phyloP scores from a whole-genome alignment of 352 stramenopile species.

The Phytophthora pisi region DNA sequence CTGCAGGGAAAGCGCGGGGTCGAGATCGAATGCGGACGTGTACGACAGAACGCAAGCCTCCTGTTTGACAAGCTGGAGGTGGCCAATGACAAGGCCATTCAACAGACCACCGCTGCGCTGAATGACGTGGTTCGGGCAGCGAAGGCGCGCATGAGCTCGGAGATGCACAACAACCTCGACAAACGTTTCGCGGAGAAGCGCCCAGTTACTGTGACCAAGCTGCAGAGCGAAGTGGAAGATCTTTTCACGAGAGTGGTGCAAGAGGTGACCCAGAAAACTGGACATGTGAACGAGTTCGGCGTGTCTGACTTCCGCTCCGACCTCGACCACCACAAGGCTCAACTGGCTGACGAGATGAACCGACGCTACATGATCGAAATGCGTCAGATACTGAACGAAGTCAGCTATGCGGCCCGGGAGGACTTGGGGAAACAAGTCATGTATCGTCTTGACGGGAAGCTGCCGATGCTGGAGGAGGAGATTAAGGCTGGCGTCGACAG shows the following conservation, averaged over 20 bases:
- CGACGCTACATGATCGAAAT: slow-evolving; percentile 82
- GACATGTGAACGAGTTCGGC: slow-evolving; percentile 31
- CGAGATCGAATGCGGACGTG: slow-evolving; percentile 42
- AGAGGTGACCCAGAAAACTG: slow-evolving; percentile 40
- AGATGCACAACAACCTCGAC: slow-evolving; percentile 68
- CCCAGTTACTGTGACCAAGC: slow-evolving; percentile 59
- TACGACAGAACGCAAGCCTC: slow-evolving; percentile 63
- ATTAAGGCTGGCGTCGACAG: slow-evolving; percentile 69
- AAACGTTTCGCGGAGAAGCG: slow-evolving; percentile 54
- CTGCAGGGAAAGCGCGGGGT: slow-evolving; percentile 45
- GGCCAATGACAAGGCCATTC: slow-evolving; percentile 72
- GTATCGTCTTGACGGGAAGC: slow-evolving; percentile 68
- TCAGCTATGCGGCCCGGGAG: slow-evolving; percentile 64
- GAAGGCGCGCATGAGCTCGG: slow-evolving; percentile 66
- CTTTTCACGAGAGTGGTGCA: slow-evolving; percentile 36
- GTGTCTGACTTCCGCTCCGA: slow-evolving; percentile 51
- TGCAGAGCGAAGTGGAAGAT: slow-evolving; percentile 67
- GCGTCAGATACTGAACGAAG: slow-evolving; percentile 74
- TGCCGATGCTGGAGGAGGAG: slow-evolving; percentile 64
- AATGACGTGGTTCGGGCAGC: slow-evolving; percentile 57
- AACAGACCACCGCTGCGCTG: slow-evolving; percentile 56
- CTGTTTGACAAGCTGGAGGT: slow-evolving; percentile 81
- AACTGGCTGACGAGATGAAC: slow-evolving; percentile 71
- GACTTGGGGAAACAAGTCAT: slow-evolving; percentile 68
- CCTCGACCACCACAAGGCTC: slow-evolving; percentile 65